Base-by-base conservation (phyloP, 2,329 filamentous ascomycete species). In the Scleromitrula shiraiana region DNA sequence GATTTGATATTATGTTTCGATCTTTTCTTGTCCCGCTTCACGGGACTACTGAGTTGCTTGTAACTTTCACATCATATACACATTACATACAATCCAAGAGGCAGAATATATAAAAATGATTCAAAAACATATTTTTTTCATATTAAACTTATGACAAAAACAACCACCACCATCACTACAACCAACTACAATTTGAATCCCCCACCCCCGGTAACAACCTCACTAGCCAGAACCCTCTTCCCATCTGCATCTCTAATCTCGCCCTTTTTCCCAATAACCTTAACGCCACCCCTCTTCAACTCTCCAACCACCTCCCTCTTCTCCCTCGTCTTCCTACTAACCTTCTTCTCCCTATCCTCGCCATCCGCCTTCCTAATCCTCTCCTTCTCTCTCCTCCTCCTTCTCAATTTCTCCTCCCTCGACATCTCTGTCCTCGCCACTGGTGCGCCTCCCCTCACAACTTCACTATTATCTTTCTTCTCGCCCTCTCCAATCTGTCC, bases 191-290 rank as follows among this genome's bases (percentile, higher is more conserved):
- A 62, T 72, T 85, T 85, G 61, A 76, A 82, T 50, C 69, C 74
- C 50, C 76, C 74, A 40, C 59, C 64, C 50, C 78, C 78, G 41
- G 73, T 74, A 35, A 68, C 64, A n/a, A 68, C 64, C 62, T 70
- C 74, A 29, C 66, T 67, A 37, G 68, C 72, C 65, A 74, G 74
- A 36, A 84, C 76, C 70, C 86, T 84, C 61, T 85, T 88, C 24
- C 90, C 90, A 57, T 93, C 82, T 27, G 95, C 77, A 68, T 94
- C 85, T 15, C 83, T 83, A 46, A 95, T 70, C 66, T 90, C 83
- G 44, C 91, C 91, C 72, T 88, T 90, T 69, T 85, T 86, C 53
- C 89, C 90, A 68, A 96, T 93, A 51, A 97, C 78, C 74, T 85
- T 91, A 59, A 96, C 91, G 51, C 87, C 87, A 44, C 87, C 89